Evolutionary conservation across 192 early-diverging fungal genomes (phyloP), one percentile per base, ranked within the genome.

Genomic region (Coemansia sp.): DNA sequence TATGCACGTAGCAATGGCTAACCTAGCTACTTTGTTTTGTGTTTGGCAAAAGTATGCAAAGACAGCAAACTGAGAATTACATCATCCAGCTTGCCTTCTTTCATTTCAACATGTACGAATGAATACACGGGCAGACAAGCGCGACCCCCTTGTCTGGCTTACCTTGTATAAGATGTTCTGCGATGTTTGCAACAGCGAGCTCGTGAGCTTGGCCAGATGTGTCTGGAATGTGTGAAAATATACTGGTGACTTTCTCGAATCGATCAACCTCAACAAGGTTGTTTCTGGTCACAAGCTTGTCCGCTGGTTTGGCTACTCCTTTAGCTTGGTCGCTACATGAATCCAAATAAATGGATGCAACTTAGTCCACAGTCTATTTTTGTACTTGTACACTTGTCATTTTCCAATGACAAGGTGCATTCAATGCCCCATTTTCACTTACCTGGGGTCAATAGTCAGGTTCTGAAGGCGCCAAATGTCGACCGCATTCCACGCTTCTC

Each of bases 401-500:
- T 42, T 2, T 23, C 38, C 19, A 22, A 45, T 31, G 48, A 2
- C 38, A 41, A 41, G 50, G 33, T 23, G 27, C 54, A 64, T 45
- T 38, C 27, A 29, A n/a, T 47, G 28, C 41, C 15, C n/a, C n/a
- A n/a, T n/a, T n/a, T n/a, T n/a, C n/a, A n/a, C 68, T 53, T 71
- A 77, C 75, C 69, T 71, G 28, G 59, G 34, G 54, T 68, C 56
- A 14, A 72, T 10, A 20, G 47, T 15, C 19, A 78, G 52, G 33
- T 52, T 50, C 34, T 72, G 70, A 11, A 72, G 50, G 4, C 62
- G 40, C 28, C 57, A 42, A 34, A 79, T 23, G 20, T 53, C 25
- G 31, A 70, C 59, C 8, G 68, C 44, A 55, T 63, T 62, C 75
- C 75, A 79, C 27, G 59, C 59, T 7, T 66, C 61, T 19, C 75